These are phyloP conservation scores for Trichocladium antarcticum DNA, from an alignment of 495 filamentous ascomycete species.

Conservation along the genomic window DNA sequence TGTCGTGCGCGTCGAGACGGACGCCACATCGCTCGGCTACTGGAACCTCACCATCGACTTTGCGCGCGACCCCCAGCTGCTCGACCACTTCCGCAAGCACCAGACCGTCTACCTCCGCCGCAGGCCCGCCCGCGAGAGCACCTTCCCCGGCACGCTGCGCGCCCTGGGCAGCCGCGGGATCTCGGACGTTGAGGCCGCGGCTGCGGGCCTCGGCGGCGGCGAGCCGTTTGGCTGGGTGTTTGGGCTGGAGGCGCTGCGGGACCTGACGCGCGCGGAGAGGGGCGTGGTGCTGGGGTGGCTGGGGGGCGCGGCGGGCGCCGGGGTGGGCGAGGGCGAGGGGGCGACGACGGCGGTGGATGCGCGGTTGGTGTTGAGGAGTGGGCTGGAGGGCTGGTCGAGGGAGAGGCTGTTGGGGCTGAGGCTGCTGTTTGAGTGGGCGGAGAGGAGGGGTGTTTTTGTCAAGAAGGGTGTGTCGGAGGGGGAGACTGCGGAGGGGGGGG, in stretches of 20 bases:
- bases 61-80: slow-evolving; percentile 47
- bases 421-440: slow-evolving; percentile 74
- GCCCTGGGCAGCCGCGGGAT: slow-evolving; percentile 43
- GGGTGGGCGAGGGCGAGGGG: slow-evolving; percentile 34
- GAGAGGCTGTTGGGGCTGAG: slow-evolving; percentile 66
- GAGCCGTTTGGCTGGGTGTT: slow-evolving; percentile 67
- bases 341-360: slow-evolving; percentile 65
- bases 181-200: slow-evolving; percentile 9
- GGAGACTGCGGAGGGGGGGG: background rate
- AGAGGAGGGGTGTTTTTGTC: slow-evolving; percentile 25
- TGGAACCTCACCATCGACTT: slow-evolving; percentile 84
- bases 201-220: slow-evolving; percentile 8
- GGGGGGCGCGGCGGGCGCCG: slow-evolving; percentile 27
- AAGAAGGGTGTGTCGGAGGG: background rate
- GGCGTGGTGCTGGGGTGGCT: slow-evolving; percentile 52
- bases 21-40: slow-evolving; percentile 51
- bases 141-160: slow-evolving; percentile 65
- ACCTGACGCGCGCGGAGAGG: slow-evolving; percentile 65
- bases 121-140: slow-evolving; percentile 55
- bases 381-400: slow-evolving; percentile 47
- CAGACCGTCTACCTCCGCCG: slow-evolving; percentile 74
- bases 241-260: slow-evolving; percentile 46
- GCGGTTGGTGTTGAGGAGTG: slow-evolving; percentile 56
- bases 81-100: slow-evolving; percentile 59
- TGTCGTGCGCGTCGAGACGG: slow-evolving; percentile 55